Base-by-base conservation (phyloP, 2,329 filamentous ascomycete genomes). In the Cadophora gregata region DNA sequence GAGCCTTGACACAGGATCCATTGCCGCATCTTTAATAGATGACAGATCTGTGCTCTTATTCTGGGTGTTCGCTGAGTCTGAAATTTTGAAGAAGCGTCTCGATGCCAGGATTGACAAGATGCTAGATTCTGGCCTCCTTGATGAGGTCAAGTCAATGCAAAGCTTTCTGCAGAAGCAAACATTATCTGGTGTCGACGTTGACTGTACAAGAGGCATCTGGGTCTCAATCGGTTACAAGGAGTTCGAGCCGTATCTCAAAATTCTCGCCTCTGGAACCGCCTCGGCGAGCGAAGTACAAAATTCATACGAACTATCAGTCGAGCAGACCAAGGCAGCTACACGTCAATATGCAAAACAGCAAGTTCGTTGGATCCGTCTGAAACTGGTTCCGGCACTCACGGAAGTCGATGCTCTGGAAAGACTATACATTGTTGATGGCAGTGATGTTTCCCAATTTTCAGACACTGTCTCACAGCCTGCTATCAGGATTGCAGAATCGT, bases 151-250 rank as follows among this genome's bases (percentile, higher is more conserved):
- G 47, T 79, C 77, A 0, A 82, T 92, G 73, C 80, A 81, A 14
- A 75, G 79, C 1, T 84, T 85, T 67, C 78, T 85, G 1, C 73
- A 80, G 19, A 71, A 78, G 4, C 78, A 83, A 63, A 76, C 81
- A 58, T 76, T 80, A 0, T 74, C 80, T 1, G 90, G 88, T 0
- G 78, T 82, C 1, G 70, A 78, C 0, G 79, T 96, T 1, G 93
- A 98, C 75, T 84, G 88, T 70, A 91, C 87, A 1, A 88, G 89
- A 62, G 96, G 96, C 0, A 96, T 99, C 51, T 99, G 95, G 93
- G 91, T 97, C 62, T 96, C 94, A 0, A 99, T 99, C 69, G 96
- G 96, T 0, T 97, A 93, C 79, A 97, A 96, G 77, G 93, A 99
- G 76, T 91, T 98, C 75, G 85, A 91, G 65, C 84, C 87, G 0